Evolutionary conservation across 2,329 filamentous ascomycete genomes (phyloP).

Genomic region (Fusarium scirpi): DNA sequence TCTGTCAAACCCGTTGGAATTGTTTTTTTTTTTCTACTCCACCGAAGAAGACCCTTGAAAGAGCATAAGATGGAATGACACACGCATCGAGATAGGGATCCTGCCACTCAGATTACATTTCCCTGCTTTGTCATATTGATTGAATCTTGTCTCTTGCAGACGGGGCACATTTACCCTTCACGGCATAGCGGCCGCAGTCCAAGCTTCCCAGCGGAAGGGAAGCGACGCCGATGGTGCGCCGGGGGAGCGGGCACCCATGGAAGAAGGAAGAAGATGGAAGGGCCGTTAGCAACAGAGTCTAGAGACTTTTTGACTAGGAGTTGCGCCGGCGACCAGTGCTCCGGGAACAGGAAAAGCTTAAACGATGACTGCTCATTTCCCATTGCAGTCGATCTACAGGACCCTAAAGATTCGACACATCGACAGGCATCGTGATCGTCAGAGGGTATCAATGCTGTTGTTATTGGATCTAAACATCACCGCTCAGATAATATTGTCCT

Average conservation of each 20-base stretch:
- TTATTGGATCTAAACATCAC: too few relatives aligned
- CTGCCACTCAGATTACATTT: constrained; percentile 1
- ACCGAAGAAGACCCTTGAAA: constrained; percentile 22
- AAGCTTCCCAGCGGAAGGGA: constrained; percentile 44
- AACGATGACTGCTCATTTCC: constrained; percentile 39
- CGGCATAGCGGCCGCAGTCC: constrained; percentile 43
- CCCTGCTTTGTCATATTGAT: constrained; percentile 11
- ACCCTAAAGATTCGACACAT: constrained; percentile 20
- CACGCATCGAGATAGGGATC: constrained; percentile 18
- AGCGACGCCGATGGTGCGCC: constrained; percentile 38
- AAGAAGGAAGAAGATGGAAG: constrained; percentile 45
- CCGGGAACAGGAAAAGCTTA: constrained; percentile 43
- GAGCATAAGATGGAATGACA: constrained; percentile 20
- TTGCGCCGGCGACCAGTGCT: constrained; percentile 37
- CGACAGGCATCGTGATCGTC: constrained; percentile 34
- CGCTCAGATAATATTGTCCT: constrained; percentile 2
- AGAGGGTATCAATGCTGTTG: too few relatives aligned
- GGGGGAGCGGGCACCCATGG: constrained; percentile 30
- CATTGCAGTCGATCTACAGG: constrained; percentile 35
- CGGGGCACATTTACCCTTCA: constrained; percentile 38
- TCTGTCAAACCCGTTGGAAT: constrained; percentile 10
- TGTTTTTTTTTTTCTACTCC: background rate
- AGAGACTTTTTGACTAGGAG: constrained; percentile 21
- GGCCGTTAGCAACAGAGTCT: constrained; percentile 18
- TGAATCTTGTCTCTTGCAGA: constrained; percentile 17